Percentiles rank a stretch among this genome's conserved stretches.
Evolutionary conservation across 257 asterid genomes (phyloP).

Genomic region (Scutellaria baicalensis): DNA sequence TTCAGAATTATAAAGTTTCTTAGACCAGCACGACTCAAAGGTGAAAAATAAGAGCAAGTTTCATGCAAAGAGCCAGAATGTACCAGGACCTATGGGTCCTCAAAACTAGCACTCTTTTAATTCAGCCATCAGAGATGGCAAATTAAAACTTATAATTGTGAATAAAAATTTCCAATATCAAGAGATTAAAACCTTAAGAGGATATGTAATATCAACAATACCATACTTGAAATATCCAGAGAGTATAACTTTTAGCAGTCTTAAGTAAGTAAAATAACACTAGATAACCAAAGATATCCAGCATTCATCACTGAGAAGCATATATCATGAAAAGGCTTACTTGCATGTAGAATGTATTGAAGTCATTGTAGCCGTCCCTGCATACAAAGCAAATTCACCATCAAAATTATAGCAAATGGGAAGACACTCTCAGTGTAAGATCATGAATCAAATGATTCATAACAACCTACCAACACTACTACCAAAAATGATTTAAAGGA

Average conservation of each 20-base stretch:
- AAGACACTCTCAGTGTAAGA: not conserved
- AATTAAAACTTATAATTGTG: not conserved
- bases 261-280: constrained; percentile 9
- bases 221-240: not conserved
- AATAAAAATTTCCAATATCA: not conserved
- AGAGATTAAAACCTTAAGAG: not conserved
- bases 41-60: not conserved
- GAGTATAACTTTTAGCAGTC: constrained; percentile 7
- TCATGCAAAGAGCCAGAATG: not conserved
- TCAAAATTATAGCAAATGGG: constrained; percentile 16
- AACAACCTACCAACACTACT: not conserved
- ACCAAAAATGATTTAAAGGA: not conserved
- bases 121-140: not conserved
- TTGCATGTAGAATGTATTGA: constrained; percentile 98
- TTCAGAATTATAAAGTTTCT: not conserved
- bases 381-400: constrained; percentile 31
- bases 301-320: constrained; percentile 12
- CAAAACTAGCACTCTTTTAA: not conserved
- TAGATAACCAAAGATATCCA: constrained; percentile 2
- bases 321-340: constrained; percentile 45
- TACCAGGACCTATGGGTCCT: not conserved
- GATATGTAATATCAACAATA: not conserved
- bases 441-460: constrained; percentile 15
- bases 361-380: constrained; percentile 99
- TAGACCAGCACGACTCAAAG: not conserved